Percentiles rank a stretch among this genome's conserved stretches.
phyloP scores from a whole-genome alignment of 306 rosid species.

The Geum urbanum region DNA sequence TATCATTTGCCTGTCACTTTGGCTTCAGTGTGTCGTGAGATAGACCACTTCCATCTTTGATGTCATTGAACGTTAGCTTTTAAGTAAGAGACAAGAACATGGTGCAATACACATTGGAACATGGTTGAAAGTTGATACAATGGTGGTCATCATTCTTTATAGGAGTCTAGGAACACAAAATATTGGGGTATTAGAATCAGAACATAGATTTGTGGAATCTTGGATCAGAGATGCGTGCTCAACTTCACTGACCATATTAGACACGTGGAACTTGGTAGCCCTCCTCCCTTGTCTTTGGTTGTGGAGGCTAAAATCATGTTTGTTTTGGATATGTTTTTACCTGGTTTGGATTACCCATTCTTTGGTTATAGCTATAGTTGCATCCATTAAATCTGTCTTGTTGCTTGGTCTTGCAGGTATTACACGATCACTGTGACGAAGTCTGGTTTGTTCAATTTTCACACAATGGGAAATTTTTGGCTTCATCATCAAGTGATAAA shows the following conservation, averaged over 20 bases:
- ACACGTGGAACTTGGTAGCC: not conserved
- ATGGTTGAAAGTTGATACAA: not conserved
- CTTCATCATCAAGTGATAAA: slow-evolving; percentile 85
- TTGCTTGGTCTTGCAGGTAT: slow-evolving; percentile 43
- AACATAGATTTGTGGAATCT: not conserved
- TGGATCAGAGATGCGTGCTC: not conserved
- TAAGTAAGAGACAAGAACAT: not conserved
- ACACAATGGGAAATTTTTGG: slow-evolving; percentile 80
- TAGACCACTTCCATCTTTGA: not conserved
- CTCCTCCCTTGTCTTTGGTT: not conserved
- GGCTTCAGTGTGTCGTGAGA: not conserved
- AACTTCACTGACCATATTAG: not conserved
- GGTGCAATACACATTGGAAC: not conserved
- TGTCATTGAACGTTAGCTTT: not conserved
- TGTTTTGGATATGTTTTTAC: not conserved
- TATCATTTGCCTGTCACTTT: not conserved
- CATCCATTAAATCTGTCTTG: slow-evolving; percentile 23
- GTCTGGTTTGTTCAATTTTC: slow-evolving; percentile 96
- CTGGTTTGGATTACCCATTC: not conserved
- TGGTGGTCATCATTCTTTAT: not conserved
- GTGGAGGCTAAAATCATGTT: not conserved
- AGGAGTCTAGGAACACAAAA: not conserved
- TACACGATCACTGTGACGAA: slow-evolving; percentile 78
- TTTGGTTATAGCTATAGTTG: slow-evolving; percentile 17
- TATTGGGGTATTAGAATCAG: not conserved